Evolutionary conservation across 2,329 filamentous ascomycete species (phyloP).

Genomic region (Teratosphaeria pseudoeucalypti): DNA sequence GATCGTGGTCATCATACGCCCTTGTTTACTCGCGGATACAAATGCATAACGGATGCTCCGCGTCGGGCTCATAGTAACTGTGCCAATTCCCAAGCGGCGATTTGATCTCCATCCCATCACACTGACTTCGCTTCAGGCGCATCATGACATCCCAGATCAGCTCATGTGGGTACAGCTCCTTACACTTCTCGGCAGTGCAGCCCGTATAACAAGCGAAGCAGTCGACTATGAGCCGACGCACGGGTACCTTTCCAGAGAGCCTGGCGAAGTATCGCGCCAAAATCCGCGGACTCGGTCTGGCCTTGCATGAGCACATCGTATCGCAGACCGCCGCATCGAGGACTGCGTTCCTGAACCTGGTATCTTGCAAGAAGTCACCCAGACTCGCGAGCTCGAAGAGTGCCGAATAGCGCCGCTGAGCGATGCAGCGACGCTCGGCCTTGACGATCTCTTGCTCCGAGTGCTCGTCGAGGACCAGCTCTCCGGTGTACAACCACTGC

Average conservation of each 20-base stretch:
- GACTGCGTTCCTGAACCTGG: background rate
- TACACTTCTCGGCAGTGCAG: background rate
- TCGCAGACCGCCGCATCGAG: background rate
- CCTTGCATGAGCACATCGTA: background rate
- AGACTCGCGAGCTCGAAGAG: background rate
- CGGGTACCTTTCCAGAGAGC: background rate
- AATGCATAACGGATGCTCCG: background rate
- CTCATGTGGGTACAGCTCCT: background rate
- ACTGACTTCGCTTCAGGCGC: background rate
- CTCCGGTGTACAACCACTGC: constrained; percentile 11
- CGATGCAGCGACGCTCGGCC: background rate
- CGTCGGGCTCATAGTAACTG: background rate
- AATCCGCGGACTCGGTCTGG: background rate
- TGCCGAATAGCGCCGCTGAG: background rate
- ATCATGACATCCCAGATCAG: background rate
- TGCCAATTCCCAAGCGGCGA: background rate
- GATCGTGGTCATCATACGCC: too few species aligned
- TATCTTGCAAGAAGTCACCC: background rate
- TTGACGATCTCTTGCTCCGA: background rate
- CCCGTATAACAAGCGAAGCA: background rate
- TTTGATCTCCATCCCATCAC: background rate
- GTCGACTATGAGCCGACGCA: background rate
- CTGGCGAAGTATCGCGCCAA: background rate
- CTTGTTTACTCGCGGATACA: background rate
- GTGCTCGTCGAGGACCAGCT: constrained; percentile 1